These are phyloP conservation scores for Xylaria longipes DNA, from an alignment of 495 filamentous ascomycete genomes.

Conservation along the genomic window DNA sequence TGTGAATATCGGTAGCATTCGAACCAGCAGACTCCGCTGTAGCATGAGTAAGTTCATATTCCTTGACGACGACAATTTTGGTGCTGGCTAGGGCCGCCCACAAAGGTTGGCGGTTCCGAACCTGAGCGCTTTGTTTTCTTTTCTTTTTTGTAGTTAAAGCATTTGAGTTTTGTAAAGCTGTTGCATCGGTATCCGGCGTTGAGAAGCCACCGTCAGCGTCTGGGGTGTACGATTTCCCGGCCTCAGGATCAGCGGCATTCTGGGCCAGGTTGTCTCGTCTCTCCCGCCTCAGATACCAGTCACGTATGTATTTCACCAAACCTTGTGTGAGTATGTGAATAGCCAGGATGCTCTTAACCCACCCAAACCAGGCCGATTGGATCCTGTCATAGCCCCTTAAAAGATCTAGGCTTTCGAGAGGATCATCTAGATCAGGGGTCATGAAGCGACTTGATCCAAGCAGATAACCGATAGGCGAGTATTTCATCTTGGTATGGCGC, in stretches of 20 bases:
- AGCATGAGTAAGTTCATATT: constrained; percentile 85
- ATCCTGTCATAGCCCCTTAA: constrained; percentile 51
- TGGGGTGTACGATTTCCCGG: constrained; percentile 50
- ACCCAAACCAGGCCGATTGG: constrained; percentile 55
- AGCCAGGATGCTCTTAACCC: constrained; percentile 68
- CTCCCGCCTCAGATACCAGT: constrained; percentile 63
- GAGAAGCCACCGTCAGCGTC: constrained; percentile 51
- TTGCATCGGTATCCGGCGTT: constrained; percentile 54
- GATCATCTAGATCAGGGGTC: constrained; percentile 47
- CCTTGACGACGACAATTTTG: constrained; percentile 91
- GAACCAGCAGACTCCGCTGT: constrained; percentile 74
- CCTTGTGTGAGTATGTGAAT: constrained; percentile 92
- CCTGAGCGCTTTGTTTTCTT: constrained; percentile 85
- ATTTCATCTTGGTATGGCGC: constrained; percentile 59
- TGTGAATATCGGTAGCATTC: constrained; percentile 77
- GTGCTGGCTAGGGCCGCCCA: constrained; percentile 95
- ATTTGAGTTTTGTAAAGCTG: constrained; percentile 38
- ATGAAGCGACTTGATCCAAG: constrained; percentile 51
- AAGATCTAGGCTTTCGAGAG: constrained; percentile 47
- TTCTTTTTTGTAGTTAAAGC: constrained; percentile 73
- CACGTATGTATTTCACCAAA: constrained; percentile 65
- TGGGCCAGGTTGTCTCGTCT: constrained; percentile 54
- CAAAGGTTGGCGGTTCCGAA: constrained; percentile 87
- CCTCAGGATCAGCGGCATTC: constrained; percentile 53
- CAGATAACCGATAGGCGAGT: constrained; percentile 48